phyloP scores from a whole-genome alignment of 1,139 yeast species.

The Scheffersomyces cryptocercus region DNA sequence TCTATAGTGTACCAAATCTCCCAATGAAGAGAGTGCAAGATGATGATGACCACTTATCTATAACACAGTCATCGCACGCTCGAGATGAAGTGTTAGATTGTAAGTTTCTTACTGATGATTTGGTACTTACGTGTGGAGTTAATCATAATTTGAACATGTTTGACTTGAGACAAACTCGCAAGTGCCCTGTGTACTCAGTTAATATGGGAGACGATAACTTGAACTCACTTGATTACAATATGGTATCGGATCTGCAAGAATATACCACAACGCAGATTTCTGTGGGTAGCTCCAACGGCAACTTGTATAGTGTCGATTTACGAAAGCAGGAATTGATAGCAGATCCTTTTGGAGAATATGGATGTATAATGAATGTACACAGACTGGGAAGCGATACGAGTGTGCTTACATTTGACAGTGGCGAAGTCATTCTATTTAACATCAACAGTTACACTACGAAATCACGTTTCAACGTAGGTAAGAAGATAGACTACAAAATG shows the following conservation, averaged over 20 bases:
- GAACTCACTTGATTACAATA: slow-evolving; percentile 21
- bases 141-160: slow-evolving; percentile 20
- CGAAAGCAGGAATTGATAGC: slow-evolving; percentile 19
- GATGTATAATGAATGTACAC: slow-evolving; percentile 5
- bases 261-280: slow-evolving; percentile 9
- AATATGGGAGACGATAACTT: slow-evolving; percentile 31
- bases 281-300: slow-evolving; percentile 32
- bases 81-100: slow-evolving; percentile 16
- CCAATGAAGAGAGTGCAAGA: not conserved
- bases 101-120: slow-evolving; percentile 11
- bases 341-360: slow-evolving; percentile 12
- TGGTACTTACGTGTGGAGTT: slow-evolving; percentile 28
- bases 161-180: slow-evolving; percentile 15
- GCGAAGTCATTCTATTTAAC: slow-evolving; percentile 7
- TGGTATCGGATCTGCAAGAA: not conserved
- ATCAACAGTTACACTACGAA: not conserved
- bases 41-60: not conserved
- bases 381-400: slow-evolving; percentile 1
- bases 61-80: slow-evolving; percentile 5
- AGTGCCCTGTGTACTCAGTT: slow-evolving; percentile 15
- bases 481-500: slow-evolving; percentile 6
- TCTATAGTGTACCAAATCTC: slow-evolving; percentile 2
- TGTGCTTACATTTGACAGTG: slow-evolving; percentile 14
- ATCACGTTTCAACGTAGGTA: not conserved
- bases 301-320: slow-evolving; percentile 27